Conservation (phyloP, 2,329 filamentous ascomycete genomes). For the Paraconiothyrium sp. region DNA sequence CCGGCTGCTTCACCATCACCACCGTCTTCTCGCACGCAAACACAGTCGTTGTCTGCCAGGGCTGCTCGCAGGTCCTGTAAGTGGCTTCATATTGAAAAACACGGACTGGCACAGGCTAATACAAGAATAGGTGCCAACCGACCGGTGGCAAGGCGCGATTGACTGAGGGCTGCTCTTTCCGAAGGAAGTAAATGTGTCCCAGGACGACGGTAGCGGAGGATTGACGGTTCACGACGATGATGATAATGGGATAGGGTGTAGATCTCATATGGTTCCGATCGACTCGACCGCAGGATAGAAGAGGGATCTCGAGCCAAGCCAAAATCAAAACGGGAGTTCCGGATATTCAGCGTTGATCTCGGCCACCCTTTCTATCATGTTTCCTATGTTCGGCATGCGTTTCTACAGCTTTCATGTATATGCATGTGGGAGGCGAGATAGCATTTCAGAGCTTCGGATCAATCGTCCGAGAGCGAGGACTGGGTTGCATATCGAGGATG, state of each 20-base stretch:
- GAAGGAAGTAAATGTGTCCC: slow-evolving; percentile 87
- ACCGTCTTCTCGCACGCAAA: slow-evolving; percentile 99
- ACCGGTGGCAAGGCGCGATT: slow-evolving; percentile 99
- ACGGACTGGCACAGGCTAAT: slow-evolving; percentile 34
- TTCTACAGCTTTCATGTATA: slow-evolving; percentile 52
- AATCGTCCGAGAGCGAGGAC: slow-evolving; percentile 51
- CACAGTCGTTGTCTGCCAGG: slow-evolving; percentile 99
- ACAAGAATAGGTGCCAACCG: slow-evolving; percentile 77
- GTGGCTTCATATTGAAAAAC: slow-evolving; percentile 23
- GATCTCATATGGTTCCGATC: slow-evolving; percentile 53
- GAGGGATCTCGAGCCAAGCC: slow-evolving; percentile 55
- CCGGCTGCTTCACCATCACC: slow-evolving; percentile 99
- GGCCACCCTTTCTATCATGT: slow-evolving; percentile 50
- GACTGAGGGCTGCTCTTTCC: slow-evolving; percentile 99
- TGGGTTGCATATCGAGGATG: slow-evolving; percentile 58
- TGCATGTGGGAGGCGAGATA: slow-evolving; percentile 55
- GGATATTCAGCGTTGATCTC: slow-evolving; percentile 56
- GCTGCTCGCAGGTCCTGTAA: slow-evolving; percentile 94
- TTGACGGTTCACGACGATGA: slow-evolving; percentile 50
- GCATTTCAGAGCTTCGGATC: slow-evolving; percentile 52
- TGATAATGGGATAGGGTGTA: slow-evolving; percentile 49
- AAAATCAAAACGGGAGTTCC: slow-evolving; percentile 56
- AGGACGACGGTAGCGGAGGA: slow-evolving; percentile 37
- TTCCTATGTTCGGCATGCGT: slow-evolving; percentile 52
- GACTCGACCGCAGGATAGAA: slow-evolving; percentile 56